A percentile compares a stretch with the other conserved stretches of the same genome.
These are phyloP conservation scores for Tephrocybe sp. DNA, from an alignment of 768 basidiomycete genomes.

Conservation along the genomic window DNA sequence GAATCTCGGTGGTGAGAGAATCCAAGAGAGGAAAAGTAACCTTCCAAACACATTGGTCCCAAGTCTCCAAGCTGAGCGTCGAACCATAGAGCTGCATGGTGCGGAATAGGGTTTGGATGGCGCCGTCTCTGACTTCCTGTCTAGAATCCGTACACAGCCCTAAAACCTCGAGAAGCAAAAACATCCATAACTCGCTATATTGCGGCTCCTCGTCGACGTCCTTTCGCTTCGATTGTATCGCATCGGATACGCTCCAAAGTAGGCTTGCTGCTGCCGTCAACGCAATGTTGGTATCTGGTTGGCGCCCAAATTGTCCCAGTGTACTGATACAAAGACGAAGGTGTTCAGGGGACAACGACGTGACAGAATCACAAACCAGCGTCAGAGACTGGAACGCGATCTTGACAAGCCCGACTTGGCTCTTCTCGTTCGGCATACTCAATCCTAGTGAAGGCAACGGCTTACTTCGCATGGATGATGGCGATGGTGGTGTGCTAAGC, in stretches of 20 bases:
- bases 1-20: slow-evolving; percentile 56
- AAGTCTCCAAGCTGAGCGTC: slow-evolving; percentile 75
- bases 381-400: slow-evolving; percentile 94
- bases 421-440: slow-evolving; percentile 62
- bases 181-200: slow-evolving; percentile 93
- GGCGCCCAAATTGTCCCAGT: slow-evolving; percentile 87
- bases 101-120: slow-evolving; percentile 93
- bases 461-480: slow-evolving; percentile 29
- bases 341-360: slow-evolving; percentile 75
- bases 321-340: slow-evolving; percentile 88
- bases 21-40: slow-evolving; percentile 87
- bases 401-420: slow-evolving; percentile 75
- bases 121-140: slow-evolving; percentile 87
- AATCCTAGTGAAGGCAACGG: slow-evolving; percentile 44
- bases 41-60: slow-evolving; percentile 91
- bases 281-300: slow-evolving; percentile 94
- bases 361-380: slow-evolving; percentile 90
- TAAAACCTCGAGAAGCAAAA: slow-evolving; percentile 78
- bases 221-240: slow-evolving; percentile 83
- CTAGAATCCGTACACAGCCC: slow-evolving; percentile 79
- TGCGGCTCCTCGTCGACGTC: slow-evolving; percentile 58
- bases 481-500: slow-evolving; percentile 37
- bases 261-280: slow-evolving; percentile 91
- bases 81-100: slow-evolving; percentile 93
- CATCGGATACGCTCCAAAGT: slow-evolving; percentile 95